These are phyloP conservation scores for Phoma sp. DNA, from an alignment of 2,329 filamentous ascomycete species.

Conservation along the genomic window DNA sequence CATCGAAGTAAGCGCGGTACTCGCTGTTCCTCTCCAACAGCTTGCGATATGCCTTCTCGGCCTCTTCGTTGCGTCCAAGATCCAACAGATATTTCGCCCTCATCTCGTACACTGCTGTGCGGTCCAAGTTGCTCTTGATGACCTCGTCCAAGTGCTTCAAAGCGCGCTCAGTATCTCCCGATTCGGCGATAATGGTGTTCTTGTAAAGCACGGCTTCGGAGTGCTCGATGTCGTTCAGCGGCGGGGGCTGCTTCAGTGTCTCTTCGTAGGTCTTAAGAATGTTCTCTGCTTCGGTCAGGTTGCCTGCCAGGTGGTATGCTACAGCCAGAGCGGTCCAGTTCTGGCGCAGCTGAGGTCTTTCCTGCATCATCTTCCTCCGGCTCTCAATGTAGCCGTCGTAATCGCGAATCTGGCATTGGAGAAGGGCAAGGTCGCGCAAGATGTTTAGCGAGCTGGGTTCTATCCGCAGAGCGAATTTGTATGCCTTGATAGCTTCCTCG, in stretches of 20 bases:
- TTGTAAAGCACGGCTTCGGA: slow-evolving; percentile 95
- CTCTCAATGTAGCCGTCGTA: slow-evolving; percentile 93
- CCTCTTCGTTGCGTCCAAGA: slow-evolving; percentile 78
- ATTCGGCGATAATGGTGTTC: slow-evolving; percentile 90
- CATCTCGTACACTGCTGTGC: slow-evolving; percentile 82
- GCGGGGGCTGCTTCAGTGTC: slow-evolving; percentile 81
- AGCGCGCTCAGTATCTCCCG: slow-evolving; percentile 80
- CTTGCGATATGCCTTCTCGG: slow-evolving; percentile 77
- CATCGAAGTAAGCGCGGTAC: slow-evolving; percentile 83
- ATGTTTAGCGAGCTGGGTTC: slow-evolving; percentile 96
- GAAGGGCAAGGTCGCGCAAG: slow-evolving; percentile 86
- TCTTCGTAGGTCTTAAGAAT: slow-evolving; percentile 92
- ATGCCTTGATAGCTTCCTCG: slow-evolving; percentile 98
- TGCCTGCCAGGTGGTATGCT: slow-evolving; percentile 88
- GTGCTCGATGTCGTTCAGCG: slow-evolving; percentile 83
- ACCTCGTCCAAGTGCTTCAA: slow-evolving; percentile 83
- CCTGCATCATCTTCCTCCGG: slow-evolving; percentile 84
- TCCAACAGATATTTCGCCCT: slow-evolving; percentile 83
- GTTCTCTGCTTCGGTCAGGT: slow-evolving; percentile 84
- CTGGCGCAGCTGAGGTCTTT: slow-evolving; percentile 79
- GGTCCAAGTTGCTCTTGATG: slow-evolving; percentile 79
- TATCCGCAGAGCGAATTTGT: slow-evolving; percentile 90
- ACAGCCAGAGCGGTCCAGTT: slow-evolving; percentile 98
- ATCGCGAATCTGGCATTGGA: slow-evolving; percentile 97
- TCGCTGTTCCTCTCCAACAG: slow-evolving; percentile 88